Conservation (phyloP, 768 basidiomycete genomes). For the Pisolithus sp. region DNA sequence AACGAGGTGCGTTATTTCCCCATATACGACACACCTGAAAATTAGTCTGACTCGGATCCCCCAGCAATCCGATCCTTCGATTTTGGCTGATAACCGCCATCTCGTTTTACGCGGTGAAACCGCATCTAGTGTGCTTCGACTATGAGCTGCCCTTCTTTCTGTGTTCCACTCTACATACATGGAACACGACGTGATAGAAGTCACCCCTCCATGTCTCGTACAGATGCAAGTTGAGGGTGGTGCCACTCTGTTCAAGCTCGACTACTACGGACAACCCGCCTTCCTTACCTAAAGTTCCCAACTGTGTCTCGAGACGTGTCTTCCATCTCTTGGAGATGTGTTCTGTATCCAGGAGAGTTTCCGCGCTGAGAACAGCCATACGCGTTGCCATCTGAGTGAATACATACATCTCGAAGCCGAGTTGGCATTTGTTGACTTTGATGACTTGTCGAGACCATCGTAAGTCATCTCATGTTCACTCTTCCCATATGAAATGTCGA, state of each 20-base stretch:
- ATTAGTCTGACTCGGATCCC: neutral
- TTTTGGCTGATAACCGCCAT: conserved; percentile 89
- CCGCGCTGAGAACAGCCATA: conserved; percentile 94
- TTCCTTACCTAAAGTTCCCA: conserved; percentile 97
- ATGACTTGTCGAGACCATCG: conserved; percentile 89
- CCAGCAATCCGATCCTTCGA: conserved; percentile 79
- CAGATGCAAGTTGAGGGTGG: conserved; percentile 99
- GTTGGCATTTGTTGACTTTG: conserved; percentile 89
- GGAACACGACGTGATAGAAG: conserved; percentile 68
- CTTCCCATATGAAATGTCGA: conserved; percentile 7
- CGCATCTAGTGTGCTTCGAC: conserved; percentile 82
- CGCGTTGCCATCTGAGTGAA: conserved; percentile 89
- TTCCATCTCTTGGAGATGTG: conserved; percentile 94
- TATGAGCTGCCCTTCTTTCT: conserved; percentile 74
- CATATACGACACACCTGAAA: neutral
- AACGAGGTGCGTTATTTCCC: conserved; percentile 58
- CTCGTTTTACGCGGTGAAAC: conserved; percentile 93
- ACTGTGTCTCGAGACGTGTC: conserved; percentile 93
- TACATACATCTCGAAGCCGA: conserved; percentile 96
- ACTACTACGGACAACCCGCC: conserved; percentile 92
- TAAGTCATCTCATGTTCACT: conserved; percentile 29
- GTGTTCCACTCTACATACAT: conserved; percentile 73
- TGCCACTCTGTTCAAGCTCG: conserved; percentile 88
- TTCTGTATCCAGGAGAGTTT: conserved; percentile 98
- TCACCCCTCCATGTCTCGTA: conserved; percentile 95